Percentiles rank a stretch among this genome's conserved stretches.
Conservation (phyloP, 768 basidiomycete species). For the Mycena galopus region DNA sequence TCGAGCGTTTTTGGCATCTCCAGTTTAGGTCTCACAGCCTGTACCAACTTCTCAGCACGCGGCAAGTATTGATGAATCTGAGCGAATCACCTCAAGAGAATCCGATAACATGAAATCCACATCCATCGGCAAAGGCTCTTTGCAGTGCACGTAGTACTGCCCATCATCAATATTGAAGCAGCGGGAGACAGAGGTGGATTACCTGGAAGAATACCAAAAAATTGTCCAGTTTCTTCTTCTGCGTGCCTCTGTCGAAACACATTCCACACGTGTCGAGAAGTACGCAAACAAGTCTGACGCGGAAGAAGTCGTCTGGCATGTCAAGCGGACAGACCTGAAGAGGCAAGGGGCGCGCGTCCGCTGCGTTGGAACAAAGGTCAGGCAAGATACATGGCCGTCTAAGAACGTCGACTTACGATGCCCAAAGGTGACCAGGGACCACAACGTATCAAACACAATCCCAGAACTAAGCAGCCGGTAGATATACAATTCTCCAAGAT, state of each 20-base stretch:
- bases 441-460: constrained; percentile 93
- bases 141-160: constrained; percentile 90
- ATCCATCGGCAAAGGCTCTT: constrained; percentile 93
- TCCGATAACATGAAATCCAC: constrained; percentile 97
- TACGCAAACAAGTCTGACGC: constrained; percentile 90
- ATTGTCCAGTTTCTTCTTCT: constrained; percentile 93
- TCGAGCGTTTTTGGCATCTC: constrained; percentile 79
- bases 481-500: constrained; percentile 97
- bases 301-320: constrained; percentile 97
- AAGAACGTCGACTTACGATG: constrained; percentile 77
- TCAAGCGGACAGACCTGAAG: constrained; percentile 82
- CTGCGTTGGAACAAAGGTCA: constrained; percentile 55
- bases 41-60: constrained; percentile 14
- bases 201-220: constrained; percentile 97
- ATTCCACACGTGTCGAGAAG: constrained; percentile 96
- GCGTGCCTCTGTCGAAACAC: constrained; percentile 96
- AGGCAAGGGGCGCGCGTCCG: constrained; percentile 90
- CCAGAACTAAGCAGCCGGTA: constrained; percentile 91
- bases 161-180: constrained; percentile 18
- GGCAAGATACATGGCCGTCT: neutral
- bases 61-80: neutral
- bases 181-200: neutral
- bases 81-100: constrained; percentile 81
- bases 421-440: constrained; percentile 95
- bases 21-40: constrained; percentile 92